A percentile compares a stretch with the other conserved stretches of the same genome.
Conservation (phyloP, 2,329 filamentous ascomycete genomes). For the Cladosporium sphaerospermum region DNA sequence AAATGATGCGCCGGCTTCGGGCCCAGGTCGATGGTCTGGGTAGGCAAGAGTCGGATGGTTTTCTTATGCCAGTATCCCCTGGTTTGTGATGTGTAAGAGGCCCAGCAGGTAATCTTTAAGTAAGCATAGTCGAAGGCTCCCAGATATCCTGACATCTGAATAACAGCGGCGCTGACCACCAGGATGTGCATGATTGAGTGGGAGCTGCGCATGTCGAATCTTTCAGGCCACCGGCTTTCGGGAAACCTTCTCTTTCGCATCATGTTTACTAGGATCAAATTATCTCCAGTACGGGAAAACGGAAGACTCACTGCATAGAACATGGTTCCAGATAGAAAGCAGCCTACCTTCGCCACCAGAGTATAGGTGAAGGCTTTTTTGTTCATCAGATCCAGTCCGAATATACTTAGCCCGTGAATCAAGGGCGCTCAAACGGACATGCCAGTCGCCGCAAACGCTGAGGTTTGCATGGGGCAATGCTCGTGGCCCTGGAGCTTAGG, state of each 20-base stretch:
- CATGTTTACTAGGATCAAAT: neutral
- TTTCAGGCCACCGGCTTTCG: neutral
- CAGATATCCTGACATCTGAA: neutral
- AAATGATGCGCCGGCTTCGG: neutral
- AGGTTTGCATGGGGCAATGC: conserved; percentile 9
- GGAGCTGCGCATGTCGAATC: conserved; percentile 1
- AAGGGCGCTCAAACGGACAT: conserved; percentile 15
- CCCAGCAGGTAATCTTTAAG: neutral
- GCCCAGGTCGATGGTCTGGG: too few species aligned
- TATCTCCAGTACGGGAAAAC: neutral
- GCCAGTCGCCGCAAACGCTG: conserved; percentile 15
- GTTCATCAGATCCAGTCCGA: conserved; percentile 25
- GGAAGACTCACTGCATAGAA: neutral
- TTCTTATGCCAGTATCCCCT: too few species aligned
- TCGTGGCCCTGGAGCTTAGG: neutral
- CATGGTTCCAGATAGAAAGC: neutral
- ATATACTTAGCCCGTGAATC: conserved; percentile 25
- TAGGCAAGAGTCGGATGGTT: too few species aligned
- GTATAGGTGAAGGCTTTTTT: neutral
- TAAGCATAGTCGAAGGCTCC: neutral
- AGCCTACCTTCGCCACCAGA: neutral
- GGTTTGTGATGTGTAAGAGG: neutral
- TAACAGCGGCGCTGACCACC: neutral
- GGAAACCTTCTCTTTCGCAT: neutral
- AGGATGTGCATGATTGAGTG: neutral